phyloP scores from a whole-genome alignment of 257 asterid species.

The Solanum infundibuliforme region DNA sequence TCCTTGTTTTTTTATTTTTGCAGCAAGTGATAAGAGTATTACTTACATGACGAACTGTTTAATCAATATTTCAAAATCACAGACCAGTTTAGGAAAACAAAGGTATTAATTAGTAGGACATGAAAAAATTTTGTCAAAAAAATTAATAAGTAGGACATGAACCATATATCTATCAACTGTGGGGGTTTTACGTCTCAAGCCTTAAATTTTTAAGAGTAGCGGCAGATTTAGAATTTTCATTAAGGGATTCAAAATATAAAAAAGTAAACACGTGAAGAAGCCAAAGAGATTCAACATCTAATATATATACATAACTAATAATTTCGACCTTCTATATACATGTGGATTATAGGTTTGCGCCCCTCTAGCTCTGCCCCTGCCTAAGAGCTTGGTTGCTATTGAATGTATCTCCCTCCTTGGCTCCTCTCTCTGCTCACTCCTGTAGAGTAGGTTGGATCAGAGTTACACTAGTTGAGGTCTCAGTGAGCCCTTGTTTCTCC shows the following conservation, averaged over 20 bases:
- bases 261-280: neutral
- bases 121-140: too few relatives aligned
- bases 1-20: neutral
- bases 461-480: neutral
- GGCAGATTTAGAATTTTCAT: neutral
- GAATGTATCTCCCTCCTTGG: neutral
- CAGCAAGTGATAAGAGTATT: neutral
- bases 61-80: neutral
- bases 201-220: neutral
- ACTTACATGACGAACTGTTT: neutral
- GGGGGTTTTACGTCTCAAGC: neutral
- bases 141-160: too few relatives aligned
- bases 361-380: neutral
- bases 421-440: neutral
- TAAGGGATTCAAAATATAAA: neutral
- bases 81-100: neutral
- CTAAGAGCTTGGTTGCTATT: neutral
- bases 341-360: neutral
- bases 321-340: neutral
- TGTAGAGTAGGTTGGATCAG: neutral
- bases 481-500: neutral
- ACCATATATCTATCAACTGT: neutral
- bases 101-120: neutral
- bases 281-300: neutral
- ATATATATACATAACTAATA: neutral